phyloP scores from a whole-genome alignment of 169 alveolate genomes.

The Plasmodium gonderi region DNA sequence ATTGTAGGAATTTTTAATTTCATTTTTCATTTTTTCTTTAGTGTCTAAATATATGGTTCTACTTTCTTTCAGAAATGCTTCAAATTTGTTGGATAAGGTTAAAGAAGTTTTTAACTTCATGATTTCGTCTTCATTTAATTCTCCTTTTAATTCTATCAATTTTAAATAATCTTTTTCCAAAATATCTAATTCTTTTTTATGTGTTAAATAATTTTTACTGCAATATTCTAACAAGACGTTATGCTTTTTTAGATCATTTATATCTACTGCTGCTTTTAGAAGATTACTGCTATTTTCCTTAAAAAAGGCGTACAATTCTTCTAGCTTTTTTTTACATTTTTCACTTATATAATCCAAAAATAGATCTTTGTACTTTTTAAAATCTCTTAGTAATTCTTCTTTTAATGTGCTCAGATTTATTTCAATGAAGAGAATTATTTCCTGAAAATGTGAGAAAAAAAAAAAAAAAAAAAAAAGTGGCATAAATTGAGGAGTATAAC shows the following conservation, averaged over 20 bases:
- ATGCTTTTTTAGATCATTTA: conserved; percentile 50
- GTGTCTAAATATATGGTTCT: conserved; percentile 69
- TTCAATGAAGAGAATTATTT: conserved; percentile 58
- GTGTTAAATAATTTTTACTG: conserved; percentile 18
- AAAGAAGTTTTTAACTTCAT: conserved; percentile 67
- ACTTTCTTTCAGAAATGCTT: conserved; percentile 48
- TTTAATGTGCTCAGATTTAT: conserved; percentile 57
- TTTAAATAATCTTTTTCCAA: conserved; percentile 70
- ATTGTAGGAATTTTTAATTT: conserved; percentile 67
- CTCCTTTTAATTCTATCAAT: conserved; percentile 73
- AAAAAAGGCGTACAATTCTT: conserved; percentile 53
- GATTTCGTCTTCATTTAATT: conserved; percentile 73
- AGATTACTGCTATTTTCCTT: conserved; percentile 56
- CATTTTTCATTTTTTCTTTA: conserved; percentile 74
- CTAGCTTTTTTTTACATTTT: conserved; percentile 58
- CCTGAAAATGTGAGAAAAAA: background rate
- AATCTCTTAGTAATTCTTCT: conserved; percentile 55
- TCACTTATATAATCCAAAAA: conserved; percentile 45
- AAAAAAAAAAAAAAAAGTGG: too few relatives aligned
- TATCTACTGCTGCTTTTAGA: conserved; percentile 36
- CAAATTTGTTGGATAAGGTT: conserved; percentile 54
- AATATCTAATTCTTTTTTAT: conserved; percentile 53
- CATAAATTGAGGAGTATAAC: too few relatives aligned
- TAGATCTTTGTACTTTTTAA: conserved; percentile 23
- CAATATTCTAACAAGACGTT: conserved; percentile 43